These are phyloP conservation scores for Prunus padus DNA, from an alignment of 306 rosid species.

Conservation along the genomic window DNA sequence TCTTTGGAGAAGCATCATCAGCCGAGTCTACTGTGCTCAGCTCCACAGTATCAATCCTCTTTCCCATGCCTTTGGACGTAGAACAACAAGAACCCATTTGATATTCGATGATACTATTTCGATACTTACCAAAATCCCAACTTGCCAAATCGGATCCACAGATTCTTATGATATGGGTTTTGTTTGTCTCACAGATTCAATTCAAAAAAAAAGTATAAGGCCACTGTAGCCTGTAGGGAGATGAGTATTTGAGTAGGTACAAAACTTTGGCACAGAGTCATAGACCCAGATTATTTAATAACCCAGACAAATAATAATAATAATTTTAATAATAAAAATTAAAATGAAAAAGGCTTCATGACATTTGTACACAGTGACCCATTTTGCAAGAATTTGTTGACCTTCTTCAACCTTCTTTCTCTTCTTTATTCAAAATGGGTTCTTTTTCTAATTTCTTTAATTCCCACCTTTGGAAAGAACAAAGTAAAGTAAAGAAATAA, in stretches of 20 bases:
- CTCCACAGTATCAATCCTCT: conserved; percentile 17
- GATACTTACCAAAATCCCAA: conserved; percentile 1
- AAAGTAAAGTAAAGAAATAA: neutral
- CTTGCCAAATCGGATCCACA: conserved; percentile 14
- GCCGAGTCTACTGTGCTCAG: conserved; percentile 3
- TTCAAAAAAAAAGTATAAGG: neutral
- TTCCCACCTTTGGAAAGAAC: conserved; percentile 4
- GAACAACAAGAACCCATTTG: conserved; percentile 28
- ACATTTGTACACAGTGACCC: neutral
- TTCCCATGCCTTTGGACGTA: conserved; percentile 11
- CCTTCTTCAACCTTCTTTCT: conserved; percentile 2
- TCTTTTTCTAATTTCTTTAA: neutral
- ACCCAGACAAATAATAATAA: neutral
- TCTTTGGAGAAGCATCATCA: conserved; percentile 1
- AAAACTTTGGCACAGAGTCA: neutral
- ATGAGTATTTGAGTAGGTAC: neutral
- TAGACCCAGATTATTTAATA: neutral
- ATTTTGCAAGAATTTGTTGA: conserved; percentile 3
- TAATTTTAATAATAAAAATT: neutral
- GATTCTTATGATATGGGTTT: neutral
- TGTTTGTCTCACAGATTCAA: conserved; percentile 2
- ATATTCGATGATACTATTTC: neutral
- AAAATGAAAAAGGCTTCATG: neutral
- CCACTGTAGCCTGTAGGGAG: neutral
- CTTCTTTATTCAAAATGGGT: neutral